Base-by-base conservation (phyloP, 768 basidiomycete genomes). In the Mrakia frigida region DNA sequence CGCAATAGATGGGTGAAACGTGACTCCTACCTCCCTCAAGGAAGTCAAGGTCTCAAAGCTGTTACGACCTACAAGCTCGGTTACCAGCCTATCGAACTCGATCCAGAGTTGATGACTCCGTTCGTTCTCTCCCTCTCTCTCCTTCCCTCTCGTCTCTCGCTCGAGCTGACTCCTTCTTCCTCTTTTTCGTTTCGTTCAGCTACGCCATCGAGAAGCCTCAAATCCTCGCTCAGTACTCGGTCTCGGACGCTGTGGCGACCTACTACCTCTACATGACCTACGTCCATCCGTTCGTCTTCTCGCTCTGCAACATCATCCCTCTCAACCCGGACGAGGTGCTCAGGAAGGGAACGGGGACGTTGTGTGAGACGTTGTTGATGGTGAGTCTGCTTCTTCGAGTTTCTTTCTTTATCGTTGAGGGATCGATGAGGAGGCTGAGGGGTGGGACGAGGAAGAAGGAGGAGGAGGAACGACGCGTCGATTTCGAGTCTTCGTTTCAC, bases 221-320 rank as follows among this genome's bases (percentile, higher is more conserved):
- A 81, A 84, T 89, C 1, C 88, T 99, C 25, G 96, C 97, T 0
- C 93, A 95, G 81, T 99, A 99, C 84, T 98, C 97, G 80, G 97
- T 99, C 37, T 99, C 97, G 83, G 97, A 99, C 87, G 97, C 97
- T 0, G 97, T 98, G 14, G 96, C 97, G n/a, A 99, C 97, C 0
- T 98, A 99, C 83, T 98, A 98, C 83, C 88, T 99, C 50, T 98
- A 99, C 85, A 99, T 98, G 97, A 99, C 98, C 94, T 99, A 99
- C 81, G 95, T 99, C 14, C 95, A 98, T 81, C 97, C 97, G 0
- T 99, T 99, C 87, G 93, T 99, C 78, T 99, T 99, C 85, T 98
- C 97, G 13, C 85, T 99, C 52, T 98, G 97, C 84, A 99, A 97
- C 86, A 99, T 98, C 83, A 98, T 99, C 80, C 96, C 97, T 16